Evolutionary conservation across 257 asterid species (phyloP).

Genomic region (Leonotis leonurus): DNA sequence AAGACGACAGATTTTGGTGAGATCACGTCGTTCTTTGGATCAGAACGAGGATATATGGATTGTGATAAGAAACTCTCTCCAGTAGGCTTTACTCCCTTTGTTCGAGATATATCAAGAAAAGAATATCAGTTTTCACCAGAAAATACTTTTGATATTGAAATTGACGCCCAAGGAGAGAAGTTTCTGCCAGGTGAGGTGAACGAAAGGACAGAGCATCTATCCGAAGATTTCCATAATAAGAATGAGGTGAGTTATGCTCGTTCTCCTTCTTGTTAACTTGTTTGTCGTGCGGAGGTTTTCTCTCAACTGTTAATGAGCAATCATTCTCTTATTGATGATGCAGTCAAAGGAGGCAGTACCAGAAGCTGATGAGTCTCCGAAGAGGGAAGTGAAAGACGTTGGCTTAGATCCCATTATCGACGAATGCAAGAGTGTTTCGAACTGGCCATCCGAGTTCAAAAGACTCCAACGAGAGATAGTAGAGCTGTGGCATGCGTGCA

Average conservation of each 20-base stretch:
- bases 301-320: background rate
- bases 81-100: conserved; percentile 25
- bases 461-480: conserved; percentile 68
- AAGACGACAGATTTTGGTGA: conserved; percentile 33
- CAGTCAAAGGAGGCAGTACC: conserved; percentile 35
- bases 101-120: conserved; percentile 30
- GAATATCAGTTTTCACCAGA: conserved; percentile 39
- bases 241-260: conserved; percentile 25
- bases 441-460: conserved; percentile 78
- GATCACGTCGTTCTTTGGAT: conserved; percentile 36
- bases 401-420: conserved; percentile 85
- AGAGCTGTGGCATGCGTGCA: conserved; percentile 78
- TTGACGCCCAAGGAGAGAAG: conserved; percentile 35
- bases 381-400: conserved; percentile 56
- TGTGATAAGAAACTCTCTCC: conserved; percentile 40
- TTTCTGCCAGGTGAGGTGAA: conserved; percentile 17
- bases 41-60: conserved; percentile 38
- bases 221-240: background rate
- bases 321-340: background rate
- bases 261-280: no score
- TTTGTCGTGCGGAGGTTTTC: no score
- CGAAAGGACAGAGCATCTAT: conserved; percentile 31
- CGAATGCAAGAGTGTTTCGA: conserved; percentile 35
- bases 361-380: conserved; percentile 29
- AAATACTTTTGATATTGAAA: conserved; percentile 37